Evolutionary conservation across 2,329 filamentous ascomycete species (phyloP), one percentile per base, ranked within the genome.

Genomic region (Podosphaera fusca): DNA sequence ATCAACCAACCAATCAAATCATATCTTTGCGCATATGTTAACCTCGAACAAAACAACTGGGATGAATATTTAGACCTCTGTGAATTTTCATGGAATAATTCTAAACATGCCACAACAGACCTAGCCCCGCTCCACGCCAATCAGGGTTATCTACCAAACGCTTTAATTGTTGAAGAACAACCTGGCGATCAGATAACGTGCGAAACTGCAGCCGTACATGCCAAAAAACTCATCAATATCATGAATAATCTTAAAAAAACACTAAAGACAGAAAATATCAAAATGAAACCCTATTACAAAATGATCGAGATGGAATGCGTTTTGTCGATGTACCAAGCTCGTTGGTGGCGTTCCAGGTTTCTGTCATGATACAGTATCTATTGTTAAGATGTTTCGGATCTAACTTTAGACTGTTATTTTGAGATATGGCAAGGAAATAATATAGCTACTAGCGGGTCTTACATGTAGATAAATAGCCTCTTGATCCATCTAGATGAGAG

Each of bases 11-110:
- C 46, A 36, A 10, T 60, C 2, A 36, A 59, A 38, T 1, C 21
- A 6, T 59, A 60, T 14, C 30, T 60, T 12, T 2, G 38, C 10
- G 51, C 33, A n/a, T 60, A 60, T 50, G 42, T 59, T 3, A 60
- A 60, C 21, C 49, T 58, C 42, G 31, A 58, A 31, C 21, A 60
- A 42, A 47, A 60, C 14, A 55, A 60, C 8, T 56, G 38, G 54
- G 46, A 58, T 14, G 6, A 55, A 40, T 38, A 54, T 8, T 38
- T 2, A 29, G 29, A 55, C 29, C 14, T 55, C 2, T 55, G 21
- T 33, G 52, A 55, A 42, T 55, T 55, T 45, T 55, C 4, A 2
- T 55, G 36, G 52, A 52, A 52, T 2, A 52, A 52, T 35, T 50
- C 46, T 31, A 55, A 55, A 38, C 21, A 55, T 42, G 52, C 52